Percentiles rank a stretch among this genome's conserved stretches.
Evolutionary conservation across 805 yeast species (phyloP).

Genomic region (Cyberlindnera mrakii): DNA sequence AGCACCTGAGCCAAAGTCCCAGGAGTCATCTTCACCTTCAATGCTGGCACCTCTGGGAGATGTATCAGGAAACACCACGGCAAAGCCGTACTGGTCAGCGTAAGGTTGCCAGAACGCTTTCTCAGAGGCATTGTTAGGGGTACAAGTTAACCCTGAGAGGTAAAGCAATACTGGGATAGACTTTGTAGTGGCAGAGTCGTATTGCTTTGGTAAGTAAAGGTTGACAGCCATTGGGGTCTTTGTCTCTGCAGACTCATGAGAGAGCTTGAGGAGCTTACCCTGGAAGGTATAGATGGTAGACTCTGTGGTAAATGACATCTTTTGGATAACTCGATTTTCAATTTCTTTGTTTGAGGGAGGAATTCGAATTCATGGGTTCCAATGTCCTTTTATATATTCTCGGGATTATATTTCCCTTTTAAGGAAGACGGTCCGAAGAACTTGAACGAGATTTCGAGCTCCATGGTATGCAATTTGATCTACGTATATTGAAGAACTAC

Average conservation of each 20-base stretch:
- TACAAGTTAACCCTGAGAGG: constrained; percentile 87
- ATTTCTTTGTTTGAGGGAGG: background rate
- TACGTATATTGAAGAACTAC: background rate
- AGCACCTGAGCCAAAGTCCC: constrained; percentile 94
- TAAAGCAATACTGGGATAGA: constrained; percentile 70
- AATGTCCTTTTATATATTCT: background rate
- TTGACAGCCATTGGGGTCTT: constrained; percentile 78
- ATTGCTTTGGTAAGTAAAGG: constrained; percentile 66
- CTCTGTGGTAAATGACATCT: constrained; percentile 20
- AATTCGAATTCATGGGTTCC: background rate
- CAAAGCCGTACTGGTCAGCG: constrained; percentile 78
- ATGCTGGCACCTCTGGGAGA: constrained; percentile 84
- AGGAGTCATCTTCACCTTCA: constrained; percentile 75
- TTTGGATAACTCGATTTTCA: background rate
- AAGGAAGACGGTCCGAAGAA: background rate
- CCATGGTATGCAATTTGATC: too few relatives aligned
- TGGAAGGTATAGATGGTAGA: constrained; percentile 45
- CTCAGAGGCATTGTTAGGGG: constrained; percentile 89
- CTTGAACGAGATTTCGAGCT: too few relatives aligned
- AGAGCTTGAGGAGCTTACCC: constrained; percentile 69
- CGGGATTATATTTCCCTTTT: background rate
- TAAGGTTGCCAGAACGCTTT: constrained; percentile 83
- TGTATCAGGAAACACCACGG: constrained; percentile 91
- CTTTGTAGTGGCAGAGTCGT: constrained; percentile 23
- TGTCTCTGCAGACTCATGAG: constrained; percentile 64